These are phyloP conservation scores for Lasiosphaeria ovina DNA, from an alignment of 495 filamentous ascomycete genomes.

Conservation along the genomic window DNA sequence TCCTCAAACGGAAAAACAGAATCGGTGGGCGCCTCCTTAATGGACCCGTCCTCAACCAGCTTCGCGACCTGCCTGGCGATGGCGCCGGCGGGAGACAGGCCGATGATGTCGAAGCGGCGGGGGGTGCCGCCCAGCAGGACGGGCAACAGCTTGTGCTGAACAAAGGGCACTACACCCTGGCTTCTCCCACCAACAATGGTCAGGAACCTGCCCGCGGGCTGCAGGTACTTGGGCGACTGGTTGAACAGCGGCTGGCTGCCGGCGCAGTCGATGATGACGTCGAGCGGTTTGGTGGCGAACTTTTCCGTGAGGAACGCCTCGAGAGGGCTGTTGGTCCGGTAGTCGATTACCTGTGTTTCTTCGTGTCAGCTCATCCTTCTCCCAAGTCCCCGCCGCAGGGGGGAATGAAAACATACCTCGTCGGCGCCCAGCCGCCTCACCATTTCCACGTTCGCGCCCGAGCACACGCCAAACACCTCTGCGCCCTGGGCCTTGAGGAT, in stretches of 20 bases:
- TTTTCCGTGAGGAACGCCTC: conserved; percentile 24
- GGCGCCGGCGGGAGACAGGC: conserved; percentile 25
- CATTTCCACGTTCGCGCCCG: conserved; percentile 28
- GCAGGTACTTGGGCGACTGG: conserved; percentile 35
- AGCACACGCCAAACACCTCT: conserved; percentile 36
- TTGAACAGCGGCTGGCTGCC: conserved; percentile 35
- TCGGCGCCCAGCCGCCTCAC: conserved; percentile 37
- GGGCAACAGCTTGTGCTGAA: conserved; percentile 35
- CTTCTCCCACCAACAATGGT: conserved; percentile 36
- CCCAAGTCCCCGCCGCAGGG: background rate
- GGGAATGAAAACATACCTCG: conserved; percentile 26
- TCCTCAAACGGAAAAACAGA: conserved; percentile 39
- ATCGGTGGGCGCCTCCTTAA: conserved; percentile 36
- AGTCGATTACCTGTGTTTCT: conserved; percentile 36
- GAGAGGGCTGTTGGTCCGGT: conserved; percentile 27
- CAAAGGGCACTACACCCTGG: conserved; percentile 26
- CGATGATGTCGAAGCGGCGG: conserved; percentile 33
- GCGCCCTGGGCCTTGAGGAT: conserved; percentile 33
- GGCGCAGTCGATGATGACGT: conserved; percentile 41
- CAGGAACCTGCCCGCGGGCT: conserved; percentile 36
- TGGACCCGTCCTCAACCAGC: conserved; percentile 27
- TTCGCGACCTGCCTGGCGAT: conserved; percentile 27
- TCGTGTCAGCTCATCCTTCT: background rate
- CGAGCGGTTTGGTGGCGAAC: conserved; percentile 33
- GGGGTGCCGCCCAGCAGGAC: conserved; percentile 39